Evolutionary conservation across 2,329 filamentous ascomycete genomes (phyloP), one percentile per base, ranked within the genome.

Genomic region (Alternaria longipes): DNA sequence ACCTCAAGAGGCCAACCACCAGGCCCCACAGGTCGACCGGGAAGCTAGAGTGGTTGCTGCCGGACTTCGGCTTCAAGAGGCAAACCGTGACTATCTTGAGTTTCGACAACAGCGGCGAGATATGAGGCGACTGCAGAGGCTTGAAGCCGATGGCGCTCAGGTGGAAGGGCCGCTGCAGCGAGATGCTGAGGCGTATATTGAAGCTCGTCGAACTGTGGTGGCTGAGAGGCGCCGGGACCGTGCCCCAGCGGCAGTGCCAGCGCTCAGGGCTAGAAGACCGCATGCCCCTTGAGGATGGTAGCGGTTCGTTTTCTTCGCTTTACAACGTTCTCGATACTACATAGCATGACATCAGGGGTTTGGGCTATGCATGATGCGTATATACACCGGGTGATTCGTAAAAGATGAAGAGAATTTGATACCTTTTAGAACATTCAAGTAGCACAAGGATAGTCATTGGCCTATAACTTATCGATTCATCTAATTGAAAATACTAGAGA

Each of bases 401-500:
- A 24, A 24, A 38, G 32, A 9, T 20, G 8, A 5, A 0, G 14
- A 26, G 11, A 8, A n/a, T 36, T 38, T 7, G 8, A 36, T 50
- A 50, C 18, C 12, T 8, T 11, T 3, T 11, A 16, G 18, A 50
- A 3, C 8, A 34, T 38, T n/a, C 5, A 16, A n/a, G 1, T 30
- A 32, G n/a, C 24, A 6, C 11, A 53, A 30, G n/a, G 46, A 24
- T 34, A 3, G 30, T 4, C 20, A 24, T 3, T 2, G 18, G 5
- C 16, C 5, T 36, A 32, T 40, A 30, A 7, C 7, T 34, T 14
- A 22, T 57, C 1, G 8, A 38, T 50, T 4, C 22, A 8, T 57
- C 32, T 28, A 57, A 7, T 3, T 14, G 16, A 34, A 30, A 8
- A 67, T 71, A 49, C 69, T 73, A 16, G 64, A 59, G 56, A 72